phyloP scores from a whole-genome alignment of 1,284 basidiomycete species.

The Melanopsichium pennsylvanicum region DNA sequence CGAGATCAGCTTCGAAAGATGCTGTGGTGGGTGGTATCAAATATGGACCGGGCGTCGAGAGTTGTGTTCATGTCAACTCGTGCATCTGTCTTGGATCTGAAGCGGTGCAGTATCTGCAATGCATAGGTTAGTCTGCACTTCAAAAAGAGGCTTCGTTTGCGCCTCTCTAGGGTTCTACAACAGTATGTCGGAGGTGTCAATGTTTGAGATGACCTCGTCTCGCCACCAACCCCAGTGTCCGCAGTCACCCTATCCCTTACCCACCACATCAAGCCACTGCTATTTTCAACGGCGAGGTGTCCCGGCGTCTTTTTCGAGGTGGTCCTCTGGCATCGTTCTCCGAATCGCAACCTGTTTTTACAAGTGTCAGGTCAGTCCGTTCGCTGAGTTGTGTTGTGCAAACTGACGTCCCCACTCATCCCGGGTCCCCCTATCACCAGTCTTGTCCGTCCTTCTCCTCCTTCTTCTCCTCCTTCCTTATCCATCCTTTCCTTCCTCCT shows the following conservation, averaged over 20 bases:
- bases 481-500: slow-evolving; percentile 3
- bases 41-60: no score
- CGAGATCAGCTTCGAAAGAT: no score
- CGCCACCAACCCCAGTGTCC: not conserved
- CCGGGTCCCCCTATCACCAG: no score
- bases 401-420: no score
- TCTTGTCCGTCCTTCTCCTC: not conserved
- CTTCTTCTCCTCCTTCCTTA: not conserved
- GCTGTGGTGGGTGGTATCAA: no score
- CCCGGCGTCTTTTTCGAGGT: no score
- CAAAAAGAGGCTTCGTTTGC: not conserved
- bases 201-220: no score
- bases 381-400: no score
- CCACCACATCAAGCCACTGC: not conserved
- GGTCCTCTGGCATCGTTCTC: not conserved
- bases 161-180: not conserved
- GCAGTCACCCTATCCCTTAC: not conserved
- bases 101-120: no score
- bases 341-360: not conserved
- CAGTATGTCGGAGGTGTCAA: no score
- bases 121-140: no score
- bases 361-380: not conserved
- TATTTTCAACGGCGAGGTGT: no score
- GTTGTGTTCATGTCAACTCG: slow-evolving; percentile 3
- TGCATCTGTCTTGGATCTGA: slow-evolving; percentile 23